Conservation (phyloP, 192 early-diverging fungal genomes). For the Obelidium mucronatum region DNA sequence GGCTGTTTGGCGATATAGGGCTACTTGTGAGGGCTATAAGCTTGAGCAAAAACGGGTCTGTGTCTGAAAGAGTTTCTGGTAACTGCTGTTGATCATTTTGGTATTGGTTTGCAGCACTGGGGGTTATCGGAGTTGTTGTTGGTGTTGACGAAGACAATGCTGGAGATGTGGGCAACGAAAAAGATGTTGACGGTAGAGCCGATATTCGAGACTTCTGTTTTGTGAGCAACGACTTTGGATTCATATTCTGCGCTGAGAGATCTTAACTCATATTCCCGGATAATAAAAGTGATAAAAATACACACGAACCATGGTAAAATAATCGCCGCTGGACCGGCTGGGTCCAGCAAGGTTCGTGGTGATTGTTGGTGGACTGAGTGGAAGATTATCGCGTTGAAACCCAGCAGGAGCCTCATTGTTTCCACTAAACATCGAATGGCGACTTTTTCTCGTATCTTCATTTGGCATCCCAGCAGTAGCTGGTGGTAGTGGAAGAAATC, state of each 20-base stretch:
- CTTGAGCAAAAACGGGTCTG: conserved; percentile 28
- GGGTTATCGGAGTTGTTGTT: not conserved
- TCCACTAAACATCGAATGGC: no score
- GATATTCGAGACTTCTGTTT: not conserved
- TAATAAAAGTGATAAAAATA: no score
- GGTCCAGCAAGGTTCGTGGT: no score
- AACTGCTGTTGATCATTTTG: not conserved
- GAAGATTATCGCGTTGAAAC: no score
- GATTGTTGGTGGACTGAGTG: no score
- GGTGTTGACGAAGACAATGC: not conserved
- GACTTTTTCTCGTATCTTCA: no score
- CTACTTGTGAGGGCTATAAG: conserved; percentile 14
- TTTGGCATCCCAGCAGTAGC: no score
- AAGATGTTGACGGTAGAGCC: not conserved
- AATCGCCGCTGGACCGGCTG: no score
- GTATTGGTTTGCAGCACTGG: not conserved
- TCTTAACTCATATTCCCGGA: not conserved
- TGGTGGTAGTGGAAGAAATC: no score
- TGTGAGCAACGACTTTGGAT: conserved; percentile 18
- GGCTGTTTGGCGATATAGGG: not conserved
- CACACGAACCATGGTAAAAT: no score
- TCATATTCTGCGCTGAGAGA: not conserved
- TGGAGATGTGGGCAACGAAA: not conserved
- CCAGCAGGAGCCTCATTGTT: no score
- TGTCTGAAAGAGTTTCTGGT: not conserved